phyloP scores from a whole-genome alignment of 768 basidiomycete species.

The Mycena latifolia region DNA sequence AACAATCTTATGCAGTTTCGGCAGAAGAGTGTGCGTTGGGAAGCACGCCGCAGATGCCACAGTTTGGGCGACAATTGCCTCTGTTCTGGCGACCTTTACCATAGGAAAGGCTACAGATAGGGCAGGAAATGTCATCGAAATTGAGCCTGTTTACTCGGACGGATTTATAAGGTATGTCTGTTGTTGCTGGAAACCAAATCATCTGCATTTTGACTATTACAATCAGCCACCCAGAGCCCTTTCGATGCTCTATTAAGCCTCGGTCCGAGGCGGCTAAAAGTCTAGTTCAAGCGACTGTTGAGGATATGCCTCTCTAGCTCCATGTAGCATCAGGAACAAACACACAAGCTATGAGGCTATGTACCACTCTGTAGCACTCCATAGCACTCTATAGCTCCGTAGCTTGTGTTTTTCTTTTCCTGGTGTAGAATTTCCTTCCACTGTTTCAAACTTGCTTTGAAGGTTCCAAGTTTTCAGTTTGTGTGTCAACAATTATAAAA shows the following conservation, averaged over 20 bases:
- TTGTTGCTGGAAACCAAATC: neutral
- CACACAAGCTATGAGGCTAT: no score
- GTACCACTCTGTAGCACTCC: no score
- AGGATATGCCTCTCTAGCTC: no score
- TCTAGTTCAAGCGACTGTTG: conserved; percentile 7
- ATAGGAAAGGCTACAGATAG: conserved; percentile 47
- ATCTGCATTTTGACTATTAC: no score
- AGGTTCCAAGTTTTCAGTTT: no score
- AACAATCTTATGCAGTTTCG: conserved; percentile 12
- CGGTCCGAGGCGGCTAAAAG: conserved; percentile 16
- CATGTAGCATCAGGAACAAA: no score
- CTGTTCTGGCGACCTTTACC: conserved; percentile 20
- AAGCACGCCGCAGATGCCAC: conserved; percentile 11
- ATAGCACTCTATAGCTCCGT: no score
- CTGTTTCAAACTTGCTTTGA: no score
- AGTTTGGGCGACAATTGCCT: conserved; percentile 17
- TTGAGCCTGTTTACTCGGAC: conserved; percentile 13
- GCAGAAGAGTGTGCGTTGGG: conserved; percentile 24
- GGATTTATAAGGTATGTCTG: neutral
- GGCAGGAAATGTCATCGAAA: conserved; percentile 62
- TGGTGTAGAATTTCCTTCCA: no score
- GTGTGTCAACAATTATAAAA: no score
- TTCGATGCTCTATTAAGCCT: conserved; percentile 19
- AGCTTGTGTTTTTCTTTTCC: no score
- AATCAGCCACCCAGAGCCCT: conserved; percentile 12